Percentiles rank a stretch among this genome's conserved stretches.
These are phyloP conservation scores for Debaryomyces hansenii DNA, from an alignment of 805 yeast genomes.

Conservation along the genomic window DNA sequence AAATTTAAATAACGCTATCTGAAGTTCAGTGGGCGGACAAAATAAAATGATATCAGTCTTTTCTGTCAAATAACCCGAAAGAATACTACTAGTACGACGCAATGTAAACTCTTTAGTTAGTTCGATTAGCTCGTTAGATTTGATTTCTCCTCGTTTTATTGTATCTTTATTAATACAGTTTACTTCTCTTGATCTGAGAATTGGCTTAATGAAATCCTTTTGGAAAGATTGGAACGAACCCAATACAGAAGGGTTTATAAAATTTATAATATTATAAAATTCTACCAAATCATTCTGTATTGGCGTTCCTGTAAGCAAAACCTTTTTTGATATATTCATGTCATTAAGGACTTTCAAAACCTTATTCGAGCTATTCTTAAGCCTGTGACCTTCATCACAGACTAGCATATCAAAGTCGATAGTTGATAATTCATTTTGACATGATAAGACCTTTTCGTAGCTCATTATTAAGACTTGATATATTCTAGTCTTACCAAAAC, in stretches of 20 bases:
- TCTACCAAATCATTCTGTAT: slow-evolving; percentile 90
- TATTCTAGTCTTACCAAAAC: slow-evolving; percentile 65
- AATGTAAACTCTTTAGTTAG: slow-evolving; percentile 68
- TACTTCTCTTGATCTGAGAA: slow-evolving; percentile 63
- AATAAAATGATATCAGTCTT: slow-evolving; percentile 76
- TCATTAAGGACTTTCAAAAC: slow-evolving; percentile 60
- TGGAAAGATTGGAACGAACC: slow-evolving; percentile 63
- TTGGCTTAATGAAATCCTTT: slow-evolving; percentile 66
- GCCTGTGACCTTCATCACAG: slow-evolving; percentile 94
- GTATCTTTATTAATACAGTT: slow-evolving; percentile 52
- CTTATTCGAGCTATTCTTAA: slow-evolving; percentile 75
- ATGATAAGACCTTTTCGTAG: slow-evolving; percentile 72
- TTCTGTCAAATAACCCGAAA: slow-evolving; percentile 63
- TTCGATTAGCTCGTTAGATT: slow-evolving; percentile 61
- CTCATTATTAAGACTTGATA: slow-evolving; percentile 85
- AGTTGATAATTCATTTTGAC: slow-evolving; percentile 49
- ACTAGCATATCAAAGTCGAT: slow-evolving; percentile 66
- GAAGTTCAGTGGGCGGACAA: slow-evolving; percentile 70
- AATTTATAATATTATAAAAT: slow-evolving; percentile 76
- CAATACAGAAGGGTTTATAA: slow-evolving; percentile 79
- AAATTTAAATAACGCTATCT: slow-evolving; percentile 53
- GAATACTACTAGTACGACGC: slow-evolving; percentile 65
- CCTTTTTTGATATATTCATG: slow-evolving; percentile 53
- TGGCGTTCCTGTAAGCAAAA: slow-evolving; percentile 85
- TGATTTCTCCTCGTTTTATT: slow-evolving; percentile 56